A percentile compares a stretch with the other conserved stretches of the same genome.
phyloP scores from a whole-genome alignment of 495 filamentous ascomycete genomes.

The Penicillium antarcticum region DNA sequence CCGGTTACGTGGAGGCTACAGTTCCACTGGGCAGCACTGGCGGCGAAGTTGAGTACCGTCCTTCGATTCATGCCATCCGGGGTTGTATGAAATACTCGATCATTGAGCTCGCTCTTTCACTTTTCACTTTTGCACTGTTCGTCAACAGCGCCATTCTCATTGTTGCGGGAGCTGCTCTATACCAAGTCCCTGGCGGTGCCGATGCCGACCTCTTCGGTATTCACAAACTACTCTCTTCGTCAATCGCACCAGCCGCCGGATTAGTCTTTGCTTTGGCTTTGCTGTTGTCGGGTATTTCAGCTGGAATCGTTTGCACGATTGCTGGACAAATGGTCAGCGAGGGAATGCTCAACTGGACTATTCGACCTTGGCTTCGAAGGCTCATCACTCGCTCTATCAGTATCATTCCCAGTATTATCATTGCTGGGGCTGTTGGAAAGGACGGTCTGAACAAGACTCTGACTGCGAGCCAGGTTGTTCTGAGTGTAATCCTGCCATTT shows the following conservation, averaged over 20 bases:
- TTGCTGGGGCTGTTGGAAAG: constrained; percentile 72
- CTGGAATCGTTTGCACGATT: constrained; percentile 81
- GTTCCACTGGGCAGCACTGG: constrained; percentile 34
- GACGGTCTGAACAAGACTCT: constrained; percentile 70
- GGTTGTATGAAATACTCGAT: constrained; percentile 80
- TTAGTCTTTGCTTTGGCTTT: constrained; percentile 76
- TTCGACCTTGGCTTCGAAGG: constrained; percentile 68
- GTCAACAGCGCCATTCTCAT: constrained; percentile 91
- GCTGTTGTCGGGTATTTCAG: constrained; percentile 71
- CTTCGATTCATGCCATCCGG: constrained; percentile 72
- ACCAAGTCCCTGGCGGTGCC: constrained; percentile 49
- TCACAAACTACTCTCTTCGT: constrained; percentile 66
- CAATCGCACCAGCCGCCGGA: constrained; percentile 68
- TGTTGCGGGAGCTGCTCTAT: constrained; percentile 78
- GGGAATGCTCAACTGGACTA: constrained; percentile 69
- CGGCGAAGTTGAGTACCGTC: constrained; percentile 64
- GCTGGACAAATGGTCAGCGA: constrained; percentile 81
- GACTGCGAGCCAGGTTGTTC: constrained; percentile 73
- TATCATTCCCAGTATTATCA: constrained; percentile 78
- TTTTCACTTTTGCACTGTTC: constrained; percentile 93
- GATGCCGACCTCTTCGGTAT: constrained; percentile 80
- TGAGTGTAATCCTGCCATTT: constrained; percentile 79
- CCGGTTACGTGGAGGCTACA: constrained; percentile 51
- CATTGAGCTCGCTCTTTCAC: constrained; percentile 66
- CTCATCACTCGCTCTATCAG: constrained; percentile 69